Evolutionary conservation across 2,329 filamentous ascomycete species (phyloP).

Genomic region (Pestalotiopsis sp.): DNA sequence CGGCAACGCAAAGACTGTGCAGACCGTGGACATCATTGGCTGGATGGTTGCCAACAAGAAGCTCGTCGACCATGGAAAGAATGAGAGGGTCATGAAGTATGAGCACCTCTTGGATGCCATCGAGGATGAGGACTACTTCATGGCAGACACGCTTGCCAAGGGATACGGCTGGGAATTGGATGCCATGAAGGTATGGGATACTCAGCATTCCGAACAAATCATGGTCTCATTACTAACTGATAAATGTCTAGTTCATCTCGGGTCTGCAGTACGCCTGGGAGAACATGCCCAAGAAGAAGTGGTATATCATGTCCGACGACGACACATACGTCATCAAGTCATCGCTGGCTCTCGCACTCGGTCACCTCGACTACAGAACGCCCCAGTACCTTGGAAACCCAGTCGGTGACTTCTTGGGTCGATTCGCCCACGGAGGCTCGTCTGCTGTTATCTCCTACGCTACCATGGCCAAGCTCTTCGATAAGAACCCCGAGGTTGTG

Average conservation of each 20-base stretch:
- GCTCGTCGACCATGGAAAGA: conserved; percentile 27
- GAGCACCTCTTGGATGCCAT: conserved; percentile 31
- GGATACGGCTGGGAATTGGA: conserved; percentile 37
- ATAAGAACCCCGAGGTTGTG: conserved; percentile 42
- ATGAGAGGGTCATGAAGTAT: conserved; percentile 34
- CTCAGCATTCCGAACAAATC: neutral
- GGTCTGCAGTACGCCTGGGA: conserved; percentile 55
- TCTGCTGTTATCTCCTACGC: conserved; percentile 54
- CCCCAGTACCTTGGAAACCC: conserved; percentile 59
- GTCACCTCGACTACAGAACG: conserved; percentile 48
- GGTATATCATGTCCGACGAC: conserved; percentile 62
- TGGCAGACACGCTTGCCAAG: conserved; percentile 33
- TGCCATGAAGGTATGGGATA: conserved; percentile 35
- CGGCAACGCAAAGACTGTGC: conserved; percentile 29
- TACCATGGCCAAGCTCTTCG: conserved; percentile 50
- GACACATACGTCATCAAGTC: conserved; percentile 57
- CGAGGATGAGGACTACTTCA: conserved; percentile 34
- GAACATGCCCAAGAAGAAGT: conserved; percentile 56
- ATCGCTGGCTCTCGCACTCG: conserved; percentile 50
- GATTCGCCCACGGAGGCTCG: conserved; percentile 61
- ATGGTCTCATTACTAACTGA: neutral
- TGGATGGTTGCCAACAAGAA: conserved; percentile 33
- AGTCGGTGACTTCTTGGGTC: conserved; percentile 56
- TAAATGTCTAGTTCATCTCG: conserved; percentile 49
- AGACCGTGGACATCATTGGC: conserved; percentile 33